Conservation (phyloP, 1,284 basidiomycete species). For the Trametes hirsuta region DNA sequence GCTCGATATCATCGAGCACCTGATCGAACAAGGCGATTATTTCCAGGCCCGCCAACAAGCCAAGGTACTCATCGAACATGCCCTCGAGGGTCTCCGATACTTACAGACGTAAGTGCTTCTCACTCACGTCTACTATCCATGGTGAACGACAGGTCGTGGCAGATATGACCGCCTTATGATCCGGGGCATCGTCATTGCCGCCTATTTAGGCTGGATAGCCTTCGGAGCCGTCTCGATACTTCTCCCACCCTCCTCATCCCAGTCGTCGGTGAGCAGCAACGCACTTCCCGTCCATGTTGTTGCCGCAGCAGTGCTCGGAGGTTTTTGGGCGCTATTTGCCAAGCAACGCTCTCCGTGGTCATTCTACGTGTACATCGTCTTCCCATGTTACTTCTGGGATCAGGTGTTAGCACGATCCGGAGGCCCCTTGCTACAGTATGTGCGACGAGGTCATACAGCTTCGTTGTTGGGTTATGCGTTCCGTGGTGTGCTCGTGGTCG, state of each 20-base stretch:
- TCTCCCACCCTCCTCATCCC: slow-evolving; percentile 16
- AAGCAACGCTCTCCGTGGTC: slow-evolving; percentile 71
- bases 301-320: slow-evolving; percentile 39
- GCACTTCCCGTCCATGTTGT: slow-evolving; percentile 24
- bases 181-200: slow-evolving; percentile 67
- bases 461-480: slow-evolving; percentile 26
- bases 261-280: background rate
- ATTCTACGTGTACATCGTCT: slow-evolving; percentile 79
- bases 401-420: slow-evolving; percentile 36
- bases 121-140: no score
- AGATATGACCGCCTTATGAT: slow-evolving; percentile 81
- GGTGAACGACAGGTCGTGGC: background rate
- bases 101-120: slow-evolving; percentile 66
- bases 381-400: slow-evolving; percentile 81
- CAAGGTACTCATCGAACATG: slow-evolving; percentile 55
- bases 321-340: slow-evolving; percentile 57
- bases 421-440: slow-evolving; percentile 27
- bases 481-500: slow-evolving; percentile 40
- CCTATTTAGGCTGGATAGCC: slow-evolving; percentile 81
- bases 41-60: slow-evolving; percentile 54
- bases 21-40: slow-evolving; percentile 51
- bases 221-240: slow-evolving; percentile 63
- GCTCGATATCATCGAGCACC: slow-evolving; percentile 47
- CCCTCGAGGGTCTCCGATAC: slow-evolving; percentile 75
- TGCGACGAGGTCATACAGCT: background rate